Conservation (phyloP, 306 rosid species). For the Oxytropis ochrocephala region DNA sequence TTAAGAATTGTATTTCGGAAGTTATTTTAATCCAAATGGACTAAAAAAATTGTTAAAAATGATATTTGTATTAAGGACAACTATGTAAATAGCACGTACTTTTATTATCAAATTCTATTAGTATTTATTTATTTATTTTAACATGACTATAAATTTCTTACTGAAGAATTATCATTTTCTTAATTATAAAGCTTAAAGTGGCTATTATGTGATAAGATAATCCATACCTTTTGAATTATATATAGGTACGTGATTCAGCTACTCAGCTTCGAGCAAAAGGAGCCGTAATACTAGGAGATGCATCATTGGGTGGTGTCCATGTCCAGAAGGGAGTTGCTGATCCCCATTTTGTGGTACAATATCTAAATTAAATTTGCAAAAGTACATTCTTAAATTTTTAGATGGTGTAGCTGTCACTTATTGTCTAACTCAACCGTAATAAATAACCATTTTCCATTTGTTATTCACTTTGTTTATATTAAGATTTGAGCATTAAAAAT, state of each 20-base stretch:
- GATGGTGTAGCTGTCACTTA: neutral
- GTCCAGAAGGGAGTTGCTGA: neutral
- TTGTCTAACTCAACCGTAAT: neutral
- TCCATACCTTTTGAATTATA: neutral
- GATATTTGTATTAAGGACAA: no score
- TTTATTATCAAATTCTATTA: no score
- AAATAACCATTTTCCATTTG: neutral
- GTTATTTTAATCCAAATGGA: no score
- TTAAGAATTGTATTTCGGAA: no score
- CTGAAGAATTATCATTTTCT: no score
- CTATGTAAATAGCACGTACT: no score
- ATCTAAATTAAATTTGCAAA: neutral
- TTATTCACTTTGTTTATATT: neutral
- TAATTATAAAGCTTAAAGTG: no score
- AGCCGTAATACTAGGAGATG: neutral
- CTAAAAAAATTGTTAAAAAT: no score
- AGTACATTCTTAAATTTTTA: neutral
- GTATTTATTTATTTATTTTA: no score
- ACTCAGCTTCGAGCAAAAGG: slow-evolving; percentile 21
- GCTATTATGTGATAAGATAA: no score
- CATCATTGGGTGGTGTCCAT: slow-evolving; percentile 12
- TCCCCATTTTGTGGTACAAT: slow-evolving; percentile 17
- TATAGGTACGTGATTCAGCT: slow-evolving; percentile 10
- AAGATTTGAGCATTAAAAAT: neutral
- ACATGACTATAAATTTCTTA: no score